A percentile compares a stretch with the other conserved stretches of the same genome.
These are phyloP conservation scores for Aspergillus avenaceus DNA, from an alignment of 495 filamentous ascomycete species.

Conservation along the genomic window DNA sequence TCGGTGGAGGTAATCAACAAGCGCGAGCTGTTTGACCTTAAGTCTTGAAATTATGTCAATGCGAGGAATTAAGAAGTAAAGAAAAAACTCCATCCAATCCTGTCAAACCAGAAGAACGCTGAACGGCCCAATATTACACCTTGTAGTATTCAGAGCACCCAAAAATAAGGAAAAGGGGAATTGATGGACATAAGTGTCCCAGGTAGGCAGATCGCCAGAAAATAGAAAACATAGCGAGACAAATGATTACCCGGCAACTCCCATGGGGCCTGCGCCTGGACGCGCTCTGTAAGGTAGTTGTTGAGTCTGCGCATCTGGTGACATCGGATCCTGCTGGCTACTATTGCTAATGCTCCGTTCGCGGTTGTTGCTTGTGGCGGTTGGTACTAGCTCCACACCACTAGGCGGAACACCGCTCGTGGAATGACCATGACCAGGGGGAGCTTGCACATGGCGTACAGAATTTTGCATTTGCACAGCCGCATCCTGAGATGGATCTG, in stretches of 20 bases:
- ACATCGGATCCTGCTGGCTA: conserved; percentile 30
- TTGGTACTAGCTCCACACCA: conserved; percentile 27
- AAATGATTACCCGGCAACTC: conserved; percentile 35
- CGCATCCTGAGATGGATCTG: conserved; percentile 65
- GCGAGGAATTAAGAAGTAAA: conserved; percentile 9
- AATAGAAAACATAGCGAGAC: conserved; percentile 10
- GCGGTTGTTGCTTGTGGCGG: conserved; percentile 26
- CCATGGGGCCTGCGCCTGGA: conserved; percentile 41
- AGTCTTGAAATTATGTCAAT: conserved; percentile 23
- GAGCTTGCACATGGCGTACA: conserved; percentile 71
- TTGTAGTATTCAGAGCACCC: conserved; percentile 9
- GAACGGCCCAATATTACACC: conserved; percentile 23
- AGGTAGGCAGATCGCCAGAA: conserved; percentile 3
- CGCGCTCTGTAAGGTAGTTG: conserved; percentile 39
- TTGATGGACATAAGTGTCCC: background rate
- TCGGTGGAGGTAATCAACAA: conserved; percentile 6
- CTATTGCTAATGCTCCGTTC: conserved; percentile 40
- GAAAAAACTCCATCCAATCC: conserved; percentile 33
- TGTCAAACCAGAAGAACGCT: conserved; percentile 33
- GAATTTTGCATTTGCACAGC: conserved; percentile 79
- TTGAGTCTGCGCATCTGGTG: conserved; percentile 27
- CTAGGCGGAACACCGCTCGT: conserved; percentile 24
- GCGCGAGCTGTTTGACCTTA: conserved; percentile 10
- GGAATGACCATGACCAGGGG: conserved; percentile 38
- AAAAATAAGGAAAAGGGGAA: conserved; percentile 15